Percentiles rank a stretch among this genome's conserved stretches.
These are phyloP conservation scores for Apiotrichum gamsii DNA, from an alignment of 1,284 basidiomycete species.

Conservation along the genomic window DNA sequence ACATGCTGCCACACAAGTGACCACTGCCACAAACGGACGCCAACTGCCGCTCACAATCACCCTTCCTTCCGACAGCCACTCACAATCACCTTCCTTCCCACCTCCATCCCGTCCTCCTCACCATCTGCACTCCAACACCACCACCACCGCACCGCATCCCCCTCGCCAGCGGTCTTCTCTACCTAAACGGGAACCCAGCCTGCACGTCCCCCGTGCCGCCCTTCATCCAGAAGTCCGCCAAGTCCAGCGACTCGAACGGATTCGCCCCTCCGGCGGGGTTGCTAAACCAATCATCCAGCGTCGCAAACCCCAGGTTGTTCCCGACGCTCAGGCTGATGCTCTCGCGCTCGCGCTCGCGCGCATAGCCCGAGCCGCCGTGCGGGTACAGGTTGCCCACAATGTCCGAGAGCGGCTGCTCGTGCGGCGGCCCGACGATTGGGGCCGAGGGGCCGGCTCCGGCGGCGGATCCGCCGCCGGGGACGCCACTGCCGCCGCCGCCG, in stretches of 20 bases:
- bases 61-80: too few species aligned
- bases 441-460: too few species aligned
- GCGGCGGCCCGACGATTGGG: conserved; percentile 25
- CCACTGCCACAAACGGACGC: too few species aligned
- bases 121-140: too few species aligned
- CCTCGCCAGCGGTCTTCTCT: too few species aligned
- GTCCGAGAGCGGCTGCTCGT: conserved; percentile 27
- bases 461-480: too few species aligned
- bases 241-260: conserved; percentile 32
- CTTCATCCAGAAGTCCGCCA: conserved; percentile 56
- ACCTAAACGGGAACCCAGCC: conserved; percentile 31
- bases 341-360: conserved; percentile 1
- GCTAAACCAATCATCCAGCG: conserved; percentile 39
- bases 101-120: too few species aligned
- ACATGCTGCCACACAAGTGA: not conserved
- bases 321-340: conserved; percentile 2
- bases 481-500: conserved; percentile 1
- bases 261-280: not conserved
- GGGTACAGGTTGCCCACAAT: not conserved
- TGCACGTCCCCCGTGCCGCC: conserved; percentile 53
- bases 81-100: too few species aligned
- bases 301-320: conserved; percentile 32
- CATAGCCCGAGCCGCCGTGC: too few species aligned
- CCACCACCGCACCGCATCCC: too few species aligned
- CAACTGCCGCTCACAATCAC: too few species aligned